Conservation (phyloP, 208 protist species). For the Leishmania aethiopica region DNA sequence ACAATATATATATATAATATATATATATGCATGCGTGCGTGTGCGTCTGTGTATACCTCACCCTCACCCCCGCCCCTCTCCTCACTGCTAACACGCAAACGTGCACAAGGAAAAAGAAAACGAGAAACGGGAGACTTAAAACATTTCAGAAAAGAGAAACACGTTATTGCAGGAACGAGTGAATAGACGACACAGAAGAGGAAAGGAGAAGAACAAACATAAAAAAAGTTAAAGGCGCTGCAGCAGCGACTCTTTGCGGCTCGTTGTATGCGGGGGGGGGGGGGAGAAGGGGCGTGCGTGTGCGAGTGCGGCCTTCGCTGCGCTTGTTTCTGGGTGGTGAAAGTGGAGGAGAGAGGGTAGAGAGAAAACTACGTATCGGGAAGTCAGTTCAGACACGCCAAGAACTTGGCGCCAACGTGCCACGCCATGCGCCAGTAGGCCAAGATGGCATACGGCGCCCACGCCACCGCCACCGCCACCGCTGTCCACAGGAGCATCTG, state of each 20-base stretch:
- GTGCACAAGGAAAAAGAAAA: background rate
- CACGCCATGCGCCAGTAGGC: conserved; percentile 19
- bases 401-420: background rate
- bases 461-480: conserved; percentile 16
- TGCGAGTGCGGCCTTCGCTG: background rate
- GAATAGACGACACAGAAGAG: background rate
- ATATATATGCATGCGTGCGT: background rate
- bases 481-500: conserved; percentile 33
- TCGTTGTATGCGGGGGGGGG: background rate
- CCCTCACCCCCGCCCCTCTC: background rate
- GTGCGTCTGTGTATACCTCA: background rate
- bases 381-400: background rate
- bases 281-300: background rate
- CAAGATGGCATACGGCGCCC: conserved; percentile 17
- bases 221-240: background rate
- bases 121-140: background rate
- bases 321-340: background rate
- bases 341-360: background rate
- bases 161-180: background rate
- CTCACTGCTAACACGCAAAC: background rate
- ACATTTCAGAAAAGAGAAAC: background rate
- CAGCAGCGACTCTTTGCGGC: background rate
- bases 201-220: background rate
- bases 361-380: background rate
- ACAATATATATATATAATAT: background rate